Conservation (phyloP, 2,329 filamentous ascomycete genomes). For the Fusarium armeniacum region DNA sequence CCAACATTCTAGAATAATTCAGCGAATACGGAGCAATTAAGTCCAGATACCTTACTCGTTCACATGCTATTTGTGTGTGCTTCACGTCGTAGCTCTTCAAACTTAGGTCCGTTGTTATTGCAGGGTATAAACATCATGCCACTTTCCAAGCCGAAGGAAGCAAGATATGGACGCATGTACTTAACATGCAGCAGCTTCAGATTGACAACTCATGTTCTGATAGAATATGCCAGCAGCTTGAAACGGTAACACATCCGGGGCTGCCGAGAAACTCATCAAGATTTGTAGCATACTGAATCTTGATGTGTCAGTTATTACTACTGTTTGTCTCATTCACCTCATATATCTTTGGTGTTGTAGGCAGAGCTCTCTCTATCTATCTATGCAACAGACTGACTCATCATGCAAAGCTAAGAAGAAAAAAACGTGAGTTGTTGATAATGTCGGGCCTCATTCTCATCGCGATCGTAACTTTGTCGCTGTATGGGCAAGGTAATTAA, state of each 20-base stretch:
- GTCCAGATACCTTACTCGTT: background rate
- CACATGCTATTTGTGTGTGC: background rate
- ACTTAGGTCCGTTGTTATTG: background rate
- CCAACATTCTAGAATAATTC: conserved; percentile 10
- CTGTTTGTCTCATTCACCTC: conserved; percentile 12
- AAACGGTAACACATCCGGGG: conserved; percentile 16
- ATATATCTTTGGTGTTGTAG: background rate
- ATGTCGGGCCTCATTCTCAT: conserved; percentile 17
- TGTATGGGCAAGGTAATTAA: background rate
- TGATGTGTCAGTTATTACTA: background rate
- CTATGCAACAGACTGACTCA: conserved; percentile 11
- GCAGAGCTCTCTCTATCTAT: background rate
- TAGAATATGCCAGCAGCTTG: conserved; percentile 18
- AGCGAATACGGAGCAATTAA: background rate
- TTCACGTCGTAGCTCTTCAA: background rate
- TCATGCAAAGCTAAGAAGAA: background rate
- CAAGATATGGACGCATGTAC: conserved; percentile 10
- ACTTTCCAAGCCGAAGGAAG: conserved; percentile 1
- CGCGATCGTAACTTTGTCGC: conserved; percentile 1
- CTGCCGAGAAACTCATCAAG: conserved; percentile 11
- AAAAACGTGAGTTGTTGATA: conserved; percentile 2
- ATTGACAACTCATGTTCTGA: conserved; percentile 5
- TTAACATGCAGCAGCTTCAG: conserved; percentile 6
- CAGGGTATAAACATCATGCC: conserved; percentile 4
- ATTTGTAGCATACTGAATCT: conserved; percentile 17